These are phyloP conservation scores for Hirsutella rhossiliensis DNA, from an alignment of 2,329 filamentous ascomycete species.

Conservation along the genomic window DNA sequence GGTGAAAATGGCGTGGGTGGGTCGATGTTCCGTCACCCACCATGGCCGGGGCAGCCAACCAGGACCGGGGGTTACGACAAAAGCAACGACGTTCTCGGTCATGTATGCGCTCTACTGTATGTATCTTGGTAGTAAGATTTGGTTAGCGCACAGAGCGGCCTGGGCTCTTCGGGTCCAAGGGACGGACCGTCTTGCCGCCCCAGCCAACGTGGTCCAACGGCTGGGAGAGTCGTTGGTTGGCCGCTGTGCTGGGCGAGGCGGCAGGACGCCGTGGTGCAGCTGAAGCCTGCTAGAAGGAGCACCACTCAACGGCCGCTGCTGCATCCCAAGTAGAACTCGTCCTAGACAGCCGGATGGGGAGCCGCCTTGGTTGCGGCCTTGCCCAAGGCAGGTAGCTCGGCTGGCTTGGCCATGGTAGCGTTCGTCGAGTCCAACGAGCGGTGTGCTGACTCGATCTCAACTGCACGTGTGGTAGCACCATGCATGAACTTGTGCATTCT, in stretches of 20 bases:
- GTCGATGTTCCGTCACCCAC: too few species aligned
- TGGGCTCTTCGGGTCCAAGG: not conserved
- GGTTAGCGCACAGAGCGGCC: not conserved
- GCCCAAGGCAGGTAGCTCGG: not conserved
- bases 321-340: too few species aligned
- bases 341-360: too few species aligned
- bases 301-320: too few species aligned
- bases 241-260: too few species aligned
- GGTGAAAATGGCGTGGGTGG: too few species aligned
- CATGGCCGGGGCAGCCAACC: too few species aligned
- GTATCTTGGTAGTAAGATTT: not conserved
- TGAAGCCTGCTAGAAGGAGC: too few species aligned
- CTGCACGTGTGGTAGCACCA: not conserved
- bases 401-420: not conserved
- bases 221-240: not conserved
- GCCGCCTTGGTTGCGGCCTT: not conserved
- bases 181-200: not conserved
- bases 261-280: too few species aligned
- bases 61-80: too few species aligned
- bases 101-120: too few species aligned
- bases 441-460: not conserved
- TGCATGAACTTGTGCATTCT: not conserved
- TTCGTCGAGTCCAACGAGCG: conserved; percentile 1
- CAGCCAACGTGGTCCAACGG: not conserved
- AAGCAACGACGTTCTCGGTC: too few species aligned